Base-by-base conservation (phyloP, 805 yeast species). In the Pichia manshurica region DNA sequence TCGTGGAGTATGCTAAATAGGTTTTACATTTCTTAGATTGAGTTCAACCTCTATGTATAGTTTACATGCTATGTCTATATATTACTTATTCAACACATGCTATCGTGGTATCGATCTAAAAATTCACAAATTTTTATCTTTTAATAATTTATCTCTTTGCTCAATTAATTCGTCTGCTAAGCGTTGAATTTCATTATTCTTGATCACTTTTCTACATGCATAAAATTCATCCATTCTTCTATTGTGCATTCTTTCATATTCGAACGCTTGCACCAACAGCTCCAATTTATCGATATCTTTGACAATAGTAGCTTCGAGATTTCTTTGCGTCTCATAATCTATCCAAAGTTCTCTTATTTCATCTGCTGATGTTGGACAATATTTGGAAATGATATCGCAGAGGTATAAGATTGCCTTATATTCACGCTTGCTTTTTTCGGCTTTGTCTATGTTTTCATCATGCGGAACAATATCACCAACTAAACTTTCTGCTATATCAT, bases 401-500 rank as follows among this genome's bases (percentile, higher is more conserved):
- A 91, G 61, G 60, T 82, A 89, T 36, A 75, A 59, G 55, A 91
- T 85, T 2, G 97, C 80, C 22, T 67, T 80, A 34, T 71, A 73
- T 61, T 91, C 98, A 48, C 97, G 72, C 49, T 84, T 73, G 64
- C 86, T 93, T 64, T 91, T 91, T 62, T 91, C 98, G 15, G 67
- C 71, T 62, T 89, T 88, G 41, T 79, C 70, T 28, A 90, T 78
- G 0, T 56, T 50, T 50, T 75, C 60, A 68, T 89, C 86, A 64
- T 78, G 66, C 57, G 99, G 93, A 2, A 96, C 89, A 44, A 91
- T 87, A 64, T 91, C 99, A 29, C 99, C 99, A 13, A 91, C 98
- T 25, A 91, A 69, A 4, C 90, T 66, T 71, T 91, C 99, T 10
- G 98, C 96, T 58, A 91, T 85, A 65, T 91, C 99, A 70, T 91